Evolutionary conservation across 2,329 filamentous ascomycete species (phyloP).

Genomic region (Penicillium sp.): DNA sequence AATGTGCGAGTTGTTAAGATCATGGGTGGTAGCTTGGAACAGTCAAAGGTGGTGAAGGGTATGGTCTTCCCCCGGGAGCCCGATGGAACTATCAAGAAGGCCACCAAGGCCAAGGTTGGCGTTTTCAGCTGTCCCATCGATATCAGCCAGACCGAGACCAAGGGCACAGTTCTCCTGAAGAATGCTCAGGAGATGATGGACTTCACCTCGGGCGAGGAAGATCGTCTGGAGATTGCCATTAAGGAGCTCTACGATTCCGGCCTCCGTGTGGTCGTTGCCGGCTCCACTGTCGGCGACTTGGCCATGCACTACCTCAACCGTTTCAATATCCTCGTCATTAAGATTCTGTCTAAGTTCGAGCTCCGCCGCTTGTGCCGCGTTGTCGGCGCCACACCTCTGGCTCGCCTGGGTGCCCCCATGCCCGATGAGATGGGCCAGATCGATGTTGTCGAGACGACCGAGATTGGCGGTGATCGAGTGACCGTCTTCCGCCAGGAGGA

Average conservation of each 20-base stretch:
- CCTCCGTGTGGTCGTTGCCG: slow-evolving; percentile 85
- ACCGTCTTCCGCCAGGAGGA: slow-evolving; percentile 95
- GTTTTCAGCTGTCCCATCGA: slow-evolving; percentile 97
- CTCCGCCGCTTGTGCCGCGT: slow-evolving; percentile 91
- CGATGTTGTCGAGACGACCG: slow-evolving; percentile 92
- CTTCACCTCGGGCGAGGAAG: slow-evolving; percentile 95
- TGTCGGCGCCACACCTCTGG: slow-evolving; percentile 92
- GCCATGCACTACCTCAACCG: slow-evolving; percentile 98
- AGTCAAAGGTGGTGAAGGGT: slow-evolving; percentile 91
- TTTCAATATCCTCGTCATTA: slow-evolving; percentile 92
- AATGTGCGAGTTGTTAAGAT: slow-evolving; percentile 99
- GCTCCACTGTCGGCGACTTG: slow-evolving; percentile 90
- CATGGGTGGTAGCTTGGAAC: slow-evolving; percentile 93
- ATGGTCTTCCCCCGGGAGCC: slow-evolving; percentile 98
- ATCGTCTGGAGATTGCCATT: slow-evolving; percentile 82
- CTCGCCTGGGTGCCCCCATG: slow-evolving; percentile 94
- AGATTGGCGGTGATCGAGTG: slow-evolving; percentile 96
- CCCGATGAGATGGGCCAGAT: slow-evolving; percentile 98
- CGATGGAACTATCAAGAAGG: slow-evolving; percentile 89
- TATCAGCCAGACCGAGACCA: slow-evolving; percentile 94
- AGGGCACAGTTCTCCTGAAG: slow-evolving; percentile 93
- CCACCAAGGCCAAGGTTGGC: slow-evolving; percentile 86
- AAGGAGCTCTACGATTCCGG: slow-evolving; percentile 96
- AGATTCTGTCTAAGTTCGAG: slow-evolving; percentile 97
- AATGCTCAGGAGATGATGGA: slow-evolving; percentile 99